Conservation (phyloP, 805 yeast genomes). For the Saturnispora besseyi region DNA sequence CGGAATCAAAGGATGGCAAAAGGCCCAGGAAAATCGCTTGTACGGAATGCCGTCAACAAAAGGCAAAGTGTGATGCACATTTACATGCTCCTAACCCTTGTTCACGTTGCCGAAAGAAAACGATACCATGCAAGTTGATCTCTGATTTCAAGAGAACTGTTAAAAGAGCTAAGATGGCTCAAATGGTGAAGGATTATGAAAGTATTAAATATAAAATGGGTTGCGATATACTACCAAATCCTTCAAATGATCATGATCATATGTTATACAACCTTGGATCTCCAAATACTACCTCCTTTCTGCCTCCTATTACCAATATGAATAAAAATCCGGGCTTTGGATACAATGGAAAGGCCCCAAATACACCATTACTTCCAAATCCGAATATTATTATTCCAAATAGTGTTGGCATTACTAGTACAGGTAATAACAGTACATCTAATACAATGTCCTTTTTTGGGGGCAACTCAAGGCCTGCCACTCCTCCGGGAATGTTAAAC, state of each 20-base stretch:
- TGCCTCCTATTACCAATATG: neutral
- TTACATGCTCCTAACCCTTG: conserved; percentile 73
- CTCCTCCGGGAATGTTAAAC: conserved; percentile 1
- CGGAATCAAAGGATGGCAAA: neutral
- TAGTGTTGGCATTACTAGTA: neutral
- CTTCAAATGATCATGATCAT: neutral
- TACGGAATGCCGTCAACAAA: conserved; percentile 93
- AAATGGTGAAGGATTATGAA: conserved; percentile 70
- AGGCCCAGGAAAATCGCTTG: conserved; percentile 61
- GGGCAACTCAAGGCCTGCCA: neutral
- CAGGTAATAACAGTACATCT: neutral
- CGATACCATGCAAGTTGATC: conserved; percentile 61
- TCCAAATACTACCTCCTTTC: neutral
- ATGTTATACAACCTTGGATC: neutral
- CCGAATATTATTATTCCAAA: conserved; percentile 5
- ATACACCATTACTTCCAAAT: conserved; percentile 4
- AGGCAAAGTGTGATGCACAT: conserved; percentile 81
- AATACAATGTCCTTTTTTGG: neutral
- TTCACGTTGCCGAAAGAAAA: conserved; percentile 66
- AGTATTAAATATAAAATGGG: conserved; percentile 37
- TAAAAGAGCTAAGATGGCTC: conserved; percentile 77
- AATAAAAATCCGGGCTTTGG: neutral
- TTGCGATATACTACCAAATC: conserved; percentile 1
- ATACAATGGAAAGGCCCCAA: neutral
- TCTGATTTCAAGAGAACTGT: conserved; percentile 83